These are phyloP conservation scores for Skeletonema grethae DNA, from an alignment of 108 stramenopile genomes.

Conservation along the genomic window DNA sequence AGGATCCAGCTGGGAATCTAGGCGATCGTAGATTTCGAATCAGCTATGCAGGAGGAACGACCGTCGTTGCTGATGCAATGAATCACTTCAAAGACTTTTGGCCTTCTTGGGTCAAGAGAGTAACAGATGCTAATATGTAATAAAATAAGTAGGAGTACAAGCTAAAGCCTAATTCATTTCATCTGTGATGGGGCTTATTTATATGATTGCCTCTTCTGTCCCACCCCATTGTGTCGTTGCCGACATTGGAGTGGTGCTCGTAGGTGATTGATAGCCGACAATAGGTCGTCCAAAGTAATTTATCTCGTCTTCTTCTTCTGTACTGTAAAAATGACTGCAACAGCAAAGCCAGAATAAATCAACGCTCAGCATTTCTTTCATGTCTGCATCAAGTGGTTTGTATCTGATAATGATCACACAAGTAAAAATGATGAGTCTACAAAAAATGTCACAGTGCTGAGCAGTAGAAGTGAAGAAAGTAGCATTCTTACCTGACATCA, in stretches of 20 bases:
- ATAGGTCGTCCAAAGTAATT: slow-evolving; percentile 21
- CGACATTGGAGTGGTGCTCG: slow-evolving; percentile 27
- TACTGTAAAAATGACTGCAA: slow-evolving; percentile 71
- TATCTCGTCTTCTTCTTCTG: slow-evolving; percentile 70
- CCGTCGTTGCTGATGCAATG: slow-evolving; percentile 67
- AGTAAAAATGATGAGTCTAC: background rate
- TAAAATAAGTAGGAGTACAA: background rate
- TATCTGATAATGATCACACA: slow-evolving; percentile 40
- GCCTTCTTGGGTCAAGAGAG: slow-evolving; percentile 55
- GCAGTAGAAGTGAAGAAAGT: background rate
- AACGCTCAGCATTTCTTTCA: slow-evolving; percentile 40
- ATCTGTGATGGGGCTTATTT: background rate
- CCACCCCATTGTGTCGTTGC: slow-evolving; percentile 43
- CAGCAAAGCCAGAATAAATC: slow-evolving; percentile 41
- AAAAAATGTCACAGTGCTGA: slow-evolving; percentile 3
- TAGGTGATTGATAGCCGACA: slow-evolving; percentile 28
- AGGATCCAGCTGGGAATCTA: slow-evolving; percentile 67
- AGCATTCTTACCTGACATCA: slow-evolving; percentile 67
- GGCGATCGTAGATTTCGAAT: slow-evolving; percentile 88
- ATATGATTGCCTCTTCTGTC: slow-evolving; percentile 42
- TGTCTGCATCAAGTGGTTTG: slow-evolving; percentile 56
- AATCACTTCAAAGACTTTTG: slow-evolving; percentile 71
- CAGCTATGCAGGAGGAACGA: slow-evolving; percentile 81
- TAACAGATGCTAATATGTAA: slow-evolving; percentile 9
- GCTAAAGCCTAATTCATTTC: background rate